phyloP scores from a whole-genome alignment of 2,329 filamentous ascomycete genomes.

The Rhynchosporium agropyri region DNA sequence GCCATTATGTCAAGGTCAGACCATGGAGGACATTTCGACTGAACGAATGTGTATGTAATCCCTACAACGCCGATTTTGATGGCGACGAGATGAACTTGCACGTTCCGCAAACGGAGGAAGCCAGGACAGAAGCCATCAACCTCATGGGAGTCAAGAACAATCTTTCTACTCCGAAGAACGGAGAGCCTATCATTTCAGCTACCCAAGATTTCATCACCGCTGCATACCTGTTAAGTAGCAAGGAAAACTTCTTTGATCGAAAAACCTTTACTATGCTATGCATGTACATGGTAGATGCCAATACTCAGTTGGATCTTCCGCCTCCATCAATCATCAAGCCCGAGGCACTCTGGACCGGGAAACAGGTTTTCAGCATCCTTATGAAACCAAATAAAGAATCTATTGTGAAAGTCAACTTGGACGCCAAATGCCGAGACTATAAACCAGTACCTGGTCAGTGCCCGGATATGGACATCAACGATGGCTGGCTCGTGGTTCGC shows the following conservation, averaged over 20 bases:
- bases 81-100: slow-evolving; percentile 99
- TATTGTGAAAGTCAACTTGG: slow-evolving; percentile 84
- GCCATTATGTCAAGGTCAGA: slow-evolving; percentile 88
- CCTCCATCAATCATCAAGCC: slow-evolving; percentile 87
- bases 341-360: slow-evolving; percentile 89
- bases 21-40: slow-evolving; percentile 95
- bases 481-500: slow-evolving; percentile 88
- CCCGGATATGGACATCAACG: slow-evolving; percentile 80
- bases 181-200: slow-evolving; percentile 96
- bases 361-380: slow-evolving; percentile 91
- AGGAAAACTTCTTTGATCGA: slow-evolving; percentile 90
- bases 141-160: slow-evolving; percentile 99
- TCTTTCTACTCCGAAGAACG: slow-evolving; percentile 92
- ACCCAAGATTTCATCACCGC: slow-evolving; percentile 99
- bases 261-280: slow-evolving; percentile 88
- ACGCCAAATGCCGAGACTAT: slow-evolving; percentile 88
- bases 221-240: slow-evolving; percentile 86
- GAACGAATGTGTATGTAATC: slow-evolving; percentile 97
- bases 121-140: slow-evolving; percentile 89
- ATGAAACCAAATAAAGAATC: slow-evolving; percentile 87
- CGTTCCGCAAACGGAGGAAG: slow-evolving; percentile 96
- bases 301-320: slow-evolving; percentile 78
- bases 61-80: slow-evolving; percentile 99
- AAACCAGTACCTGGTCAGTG: slow-evolving; percentile 58
- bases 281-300: slow-evolving; percentile 88